phyloP scores from a whole-genome alignment of 2,329 filamentous ascomycete genomes.

The Pleoardoris graminearum region DNA sequence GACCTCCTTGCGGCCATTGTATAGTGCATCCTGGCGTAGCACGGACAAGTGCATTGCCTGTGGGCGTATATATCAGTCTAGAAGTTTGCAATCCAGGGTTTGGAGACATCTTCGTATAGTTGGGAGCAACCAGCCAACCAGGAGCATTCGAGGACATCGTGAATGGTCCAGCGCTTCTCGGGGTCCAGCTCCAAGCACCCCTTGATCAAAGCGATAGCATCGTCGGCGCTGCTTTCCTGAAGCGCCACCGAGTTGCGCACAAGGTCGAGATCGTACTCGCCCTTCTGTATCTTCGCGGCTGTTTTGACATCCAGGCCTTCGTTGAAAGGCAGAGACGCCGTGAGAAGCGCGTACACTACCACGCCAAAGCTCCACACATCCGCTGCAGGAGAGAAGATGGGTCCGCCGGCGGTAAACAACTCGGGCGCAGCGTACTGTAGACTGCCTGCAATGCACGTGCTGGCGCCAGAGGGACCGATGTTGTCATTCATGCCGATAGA shows the following conservation, averaged over 20 bases:
- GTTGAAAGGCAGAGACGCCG: conserved; percentile 65
- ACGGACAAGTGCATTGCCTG: neutral
- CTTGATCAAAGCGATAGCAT: conserved; percentile 60
- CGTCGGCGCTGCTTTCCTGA: conserved; percentile 42
- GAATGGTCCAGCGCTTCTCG: conserved; percentile 60
- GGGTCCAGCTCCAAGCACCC: conserved; percentile 63
- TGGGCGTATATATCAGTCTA: conserved; percentile 2
- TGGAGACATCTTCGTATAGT: conserved; percentile 31
- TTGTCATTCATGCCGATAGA: conserved; percentile 45
- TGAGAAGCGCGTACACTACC: conserved; percentile 63
- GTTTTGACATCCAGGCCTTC: conserved; percentile 63
- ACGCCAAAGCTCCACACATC: conserved; percentile 72
- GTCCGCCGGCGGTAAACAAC: conserved; percentile 46
- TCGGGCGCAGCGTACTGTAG: conserved; percentile 60
- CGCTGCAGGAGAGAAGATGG: conserved; percentile 57
- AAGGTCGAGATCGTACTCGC: conserved; percentile 60
- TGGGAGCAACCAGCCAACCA: conserved; percentile 55
- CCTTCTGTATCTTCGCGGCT: conserved; percentile 61
- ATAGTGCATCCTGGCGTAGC: neutral
- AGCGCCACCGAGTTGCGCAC: conserved; percentile 52
- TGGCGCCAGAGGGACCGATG: conserved; percentile 60
- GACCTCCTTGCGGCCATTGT: conserved; percentile 6
- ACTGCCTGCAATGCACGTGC: conserved; percentile 63
- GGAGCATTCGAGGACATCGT: conserved; percentile 57
- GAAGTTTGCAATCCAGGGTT: conserved; percentile 34